Evolutionary conservation across 306 rosid genomes (phyloP).

Genomic region (Sphenostylis stenocarpa): DNA sequence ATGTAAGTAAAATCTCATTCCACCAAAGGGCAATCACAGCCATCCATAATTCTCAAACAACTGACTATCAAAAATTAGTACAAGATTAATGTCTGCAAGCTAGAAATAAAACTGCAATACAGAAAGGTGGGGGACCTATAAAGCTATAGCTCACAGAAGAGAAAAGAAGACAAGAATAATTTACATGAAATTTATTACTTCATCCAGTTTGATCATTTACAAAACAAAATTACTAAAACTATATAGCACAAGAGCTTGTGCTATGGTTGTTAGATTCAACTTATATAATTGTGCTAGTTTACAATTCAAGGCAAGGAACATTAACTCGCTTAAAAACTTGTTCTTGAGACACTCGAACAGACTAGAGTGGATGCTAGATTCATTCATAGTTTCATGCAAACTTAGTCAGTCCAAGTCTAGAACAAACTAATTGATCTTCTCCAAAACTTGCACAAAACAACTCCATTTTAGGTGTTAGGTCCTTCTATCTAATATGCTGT

Average conservation of each 20-base stretch:
- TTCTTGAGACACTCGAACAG: not conserved
- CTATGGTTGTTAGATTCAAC: not conserved
- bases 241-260: not conserved
- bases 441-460: not conserved
- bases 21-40: not conserved
- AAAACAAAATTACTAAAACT: not conserved
- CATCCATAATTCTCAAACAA: not conserved
- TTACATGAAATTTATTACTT: not conserved
- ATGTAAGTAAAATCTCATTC: not conserved
- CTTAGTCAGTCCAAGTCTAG: not conserved
- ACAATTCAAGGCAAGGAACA: not conserved
- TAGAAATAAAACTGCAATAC: not conserved
- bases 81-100: conserved; percentile 11
- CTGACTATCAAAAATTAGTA: not conserved
- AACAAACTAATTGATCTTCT: not conserved
- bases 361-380: not conserved
- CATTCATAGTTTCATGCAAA: not conserved
- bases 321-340: not conserved
- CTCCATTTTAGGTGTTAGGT: not conserved
- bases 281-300: not conserved
- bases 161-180: not conserved
- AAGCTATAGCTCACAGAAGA: not conserved
- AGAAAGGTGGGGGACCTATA: not conserved
- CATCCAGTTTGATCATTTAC: not conserved
- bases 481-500: not conserved